A percentile compares a stretch with the other conserved stretches of the same genome.
phyloP scores from a whole-genome alignment of 805 yeast species.

The Candida glaebosa region DNA sequence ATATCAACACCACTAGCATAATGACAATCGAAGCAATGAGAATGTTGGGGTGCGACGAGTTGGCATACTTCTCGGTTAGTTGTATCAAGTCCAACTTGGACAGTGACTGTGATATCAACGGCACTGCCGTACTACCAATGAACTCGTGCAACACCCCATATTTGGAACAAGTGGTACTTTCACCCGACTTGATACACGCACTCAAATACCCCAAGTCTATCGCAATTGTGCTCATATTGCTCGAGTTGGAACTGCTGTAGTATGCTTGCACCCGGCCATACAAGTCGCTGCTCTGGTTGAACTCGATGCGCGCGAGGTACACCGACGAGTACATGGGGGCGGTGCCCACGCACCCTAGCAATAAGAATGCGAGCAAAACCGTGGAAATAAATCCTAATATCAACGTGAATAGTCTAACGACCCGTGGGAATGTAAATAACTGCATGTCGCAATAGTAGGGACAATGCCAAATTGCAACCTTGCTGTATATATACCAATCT shows the following conservation, averaged over 20 bases:
- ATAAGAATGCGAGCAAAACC: constrained; percentile 50
- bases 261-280: constrained; percentile 1
- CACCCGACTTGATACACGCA: constrained; percentile 44
- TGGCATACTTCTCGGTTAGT: constrained; percentile 43
- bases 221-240: constrained; percentile 22
- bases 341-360: constrained; percentile 51
- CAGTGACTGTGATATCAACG: constrained; percentile 4
- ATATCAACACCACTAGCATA: constrained; percentile 36
- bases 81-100: constrained; percentile 40
- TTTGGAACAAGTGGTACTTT: constrained; percentile 34
- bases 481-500: too few relatives aligned
- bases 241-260: constrained; percentile 6
- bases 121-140: constrained; percentile 23
- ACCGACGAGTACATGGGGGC: constrained; percentile 43
- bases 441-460: background rate
- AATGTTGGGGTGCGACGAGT: constrained; percentile 52
- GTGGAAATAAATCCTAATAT: constrained; percentile 44
- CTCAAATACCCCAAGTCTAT: constrained; percentile 57
- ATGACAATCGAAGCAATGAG: constrained; percentile 48
- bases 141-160: constrained; percentile 22
- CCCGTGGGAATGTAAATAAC: constrained; percentile 4
- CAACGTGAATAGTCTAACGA: constrained; percentile 24
- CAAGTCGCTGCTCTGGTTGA: constrained; percentile 33
- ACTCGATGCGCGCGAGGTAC: constrained; percentile 46
- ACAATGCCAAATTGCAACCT: too few relatives aligned